Percentiles rank a stretch among this genome's conserved stretches.
These are phyloP conservation scores for Kodamaea plutei DNA, from an alignment of 1,139 yeast species.

Conservation along the genomic window DNA sequence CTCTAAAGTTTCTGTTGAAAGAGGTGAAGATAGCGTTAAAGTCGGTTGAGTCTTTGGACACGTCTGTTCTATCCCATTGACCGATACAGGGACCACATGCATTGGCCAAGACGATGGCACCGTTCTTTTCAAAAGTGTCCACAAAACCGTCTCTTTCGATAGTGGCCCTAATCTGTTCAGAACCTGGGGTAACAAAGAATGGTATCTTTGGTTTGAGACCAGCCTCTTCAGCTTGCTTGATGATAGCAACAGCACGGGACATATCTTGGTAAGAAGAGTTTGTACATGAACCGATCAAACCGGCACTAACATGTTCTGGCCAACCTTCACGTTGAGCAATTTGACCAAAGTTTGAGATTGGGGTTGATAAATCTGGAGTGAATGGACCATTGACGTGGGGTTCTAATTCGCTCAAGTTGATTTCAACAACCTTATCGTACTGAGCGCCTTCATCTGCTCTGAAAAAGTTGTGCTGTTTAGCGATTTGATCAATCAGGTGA, in stretches of 20 bases:
- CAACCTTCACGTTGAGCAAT: conserved; percentile 66
- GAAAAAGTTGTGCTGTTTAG: conserved; percentile 57
- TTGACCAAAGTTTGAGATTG: conserved; percentile 65
- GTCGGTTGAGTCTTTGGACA: conserved; percentile 61
- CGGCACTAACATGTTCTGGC: conserved; percentile 82
- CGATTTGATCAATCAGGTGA: conserved; percentile 67
- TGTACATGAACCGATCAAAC: conserved; percentile 96
- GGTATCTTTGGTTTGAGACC: conserved; percentile 93
- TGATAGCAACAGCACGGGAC: conserved; percentile 89
- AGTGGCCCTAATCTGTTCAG: conserved; percentile 98
- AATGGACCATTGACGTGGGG: conserved; percentile 94
- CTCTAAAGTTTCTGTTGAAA: conserved; percentile 93
- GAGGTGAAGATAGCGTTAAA: conserved; percentile 88
- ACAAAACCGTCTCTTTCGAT: conserved; percentile 91
- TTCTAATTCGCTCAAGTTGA: conserved; percentile 69
- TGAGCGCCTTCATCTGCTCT: conserved; percentile 77
- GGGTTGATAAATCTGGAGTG: conserved; percentile 91
- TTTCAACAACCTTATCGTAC: conserved; percentile 80
- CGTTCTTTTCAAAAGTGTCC: conserved; percentile 73
- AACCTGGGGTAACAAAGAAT: conserved; percentile 94
- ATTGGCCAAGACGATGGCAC: conserved; percentile 89
- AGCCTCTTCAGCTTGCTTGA: conserved; percentile 74
- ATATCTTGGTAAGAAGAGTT: conserved; percentile 97
- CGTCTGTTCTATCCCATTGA: conserved; percentile 86
- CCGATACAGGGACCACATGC: conserved; percentile 99